Evolutionary conservation across 495 filamentous ascomycete species (phyloP).

Genomic region (Bryoglossum gracile): DNA sequence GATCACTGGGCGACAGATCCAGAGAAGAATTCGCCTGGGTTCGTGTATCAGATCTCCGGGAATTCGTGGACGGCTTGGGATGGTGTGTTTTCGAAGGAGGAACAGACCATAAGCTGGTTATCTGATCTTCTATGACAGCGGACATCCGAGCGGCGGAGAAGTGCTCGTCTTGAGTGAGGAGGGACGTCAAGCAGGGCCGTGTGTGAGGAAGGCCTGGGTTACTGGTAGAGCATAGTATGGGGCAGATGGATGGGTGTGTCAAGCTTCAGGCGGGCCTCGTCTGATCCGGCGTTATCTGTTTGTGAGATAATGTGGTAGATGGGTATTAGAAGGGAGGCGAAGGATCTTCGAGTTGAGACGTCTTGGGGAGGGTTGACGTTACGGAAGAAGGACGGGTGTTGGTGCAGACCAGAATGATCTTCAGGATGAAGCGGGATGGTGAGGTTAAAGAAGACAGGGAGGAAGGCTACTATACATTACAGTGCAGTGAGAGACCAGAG

Average conservation of each 20-base stretch:
- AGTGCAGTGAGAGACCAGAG: too few relatives aligned
- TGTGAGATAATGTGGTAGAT: background rate
- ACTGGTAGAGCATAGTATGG: conserved; percentile 10
- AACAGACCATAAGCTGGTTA: conserved; percentile 19
- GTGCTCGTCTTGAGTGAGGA: conserved; percentile 1
- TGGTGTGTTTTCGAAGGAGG: conserved; percentile 14
- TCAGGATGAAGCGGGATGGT: conserved; percentile 18
- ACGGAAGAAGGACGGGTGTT: background rate
- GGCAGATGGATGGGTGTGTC: conserved; percentile 7
- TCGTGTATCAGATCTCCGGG: conserved; percentile 18
- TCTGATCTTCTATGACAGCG: conserved; percentile 24
- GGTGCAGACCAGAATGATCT: conserved; percentile 3
- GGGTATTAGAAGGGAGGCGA: conserved; percentile 1
- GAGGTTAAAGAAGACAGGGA: conserved; percentile 24
- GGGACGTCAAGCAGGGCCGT: background rate
- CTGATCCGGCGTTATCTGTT: conserved; percentile 13
- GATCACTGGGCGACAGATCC: conserved; percentile 12
- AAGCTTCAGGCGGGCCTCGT: conserved; percentile 8
- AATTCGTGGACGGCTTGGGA: conserved; percentile 2
- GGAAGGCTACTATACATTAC: too few relatives aligned
- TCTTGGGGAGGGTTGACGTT: conserved; percentile 15
- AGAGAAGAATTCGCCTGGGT: conserved; percentile 9
- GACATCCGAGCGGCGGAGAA: conserved; percentile 25
- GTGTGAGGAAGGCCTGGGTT: background rate
- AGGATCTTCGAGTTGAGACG: conserved; percentile 24